phyloP scores from a whole-genome alignment of 2,329 filamentous ascomycete species.

The Akanthomyces muscarius region DNA sequence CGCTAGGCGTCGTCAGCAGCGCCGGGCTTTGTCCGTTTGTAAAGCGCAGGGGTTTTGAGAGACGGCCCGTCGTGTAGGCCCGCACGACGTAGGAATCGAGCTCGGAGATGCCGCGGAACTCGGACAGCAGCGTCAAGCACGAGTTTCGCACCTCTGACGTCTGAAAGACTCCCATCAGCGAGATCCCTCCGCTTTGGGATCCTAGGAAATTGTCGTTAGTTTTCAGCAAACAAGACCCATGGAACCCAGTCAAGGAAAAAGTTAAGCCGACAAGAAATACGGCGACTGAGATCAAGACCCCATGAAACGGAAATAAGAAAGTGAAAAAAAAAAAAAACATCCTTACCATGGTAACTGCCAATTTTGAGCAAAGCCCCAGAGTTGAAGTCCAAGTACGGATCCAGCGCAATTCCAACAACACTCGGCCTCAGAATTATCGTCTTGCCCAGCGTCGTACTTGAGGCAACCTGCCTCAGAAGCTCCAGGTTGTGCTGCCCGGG shows the following conservation, averaged over 20 bases:
- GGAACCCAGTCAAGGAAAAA: too few relatives aligned
- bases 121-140: neutral
- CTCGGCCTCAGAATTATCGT: slow-evolving; percentile 80
- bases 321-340: neutral
- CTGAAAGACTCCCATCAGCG: slow-evolving; percentile 38
- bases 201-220: slow-evolving; percentile 28
- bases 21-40: neutral
- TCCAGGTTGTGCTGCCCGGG: slow-evolving; percentile 75
- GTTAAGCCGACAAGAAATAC: too few relatives aligned
- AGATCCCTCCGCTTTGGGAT: slow-evolving; percentile 59
- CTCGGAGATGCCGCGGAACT: slow-evolving; percentile 1
- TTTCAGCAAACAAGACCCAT: too few relatives aligned
- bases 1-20: slow-evolving; percentile 27
- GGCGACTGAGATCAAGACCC: neutral
- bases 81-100: slow-evolving; percentile 3
- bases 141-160: slow-evolving; percentile 5
- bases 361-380: slow-evolving; percentile 72
- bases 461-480: slow-evolving; percentile 78
- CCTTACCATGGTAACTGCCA: slow-evolving; percentile 67
- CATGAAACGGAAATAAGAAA: neutral
- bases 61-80: slow-evolving; percentile 11
- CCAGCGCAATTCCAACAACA: slow-evolving; percentile 65
- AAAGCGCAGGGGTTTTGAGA: neutral
- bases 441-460: slow-evolving; percentile 63
- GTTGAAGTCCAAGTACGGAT: slow-evolving; percentile 72